These are phyloP conservation scores for Rhexocercosporidium sp. DNA, from an alignment of 2,329 filamentous ascomycete species.

Conservation along the genomic window DNA sequence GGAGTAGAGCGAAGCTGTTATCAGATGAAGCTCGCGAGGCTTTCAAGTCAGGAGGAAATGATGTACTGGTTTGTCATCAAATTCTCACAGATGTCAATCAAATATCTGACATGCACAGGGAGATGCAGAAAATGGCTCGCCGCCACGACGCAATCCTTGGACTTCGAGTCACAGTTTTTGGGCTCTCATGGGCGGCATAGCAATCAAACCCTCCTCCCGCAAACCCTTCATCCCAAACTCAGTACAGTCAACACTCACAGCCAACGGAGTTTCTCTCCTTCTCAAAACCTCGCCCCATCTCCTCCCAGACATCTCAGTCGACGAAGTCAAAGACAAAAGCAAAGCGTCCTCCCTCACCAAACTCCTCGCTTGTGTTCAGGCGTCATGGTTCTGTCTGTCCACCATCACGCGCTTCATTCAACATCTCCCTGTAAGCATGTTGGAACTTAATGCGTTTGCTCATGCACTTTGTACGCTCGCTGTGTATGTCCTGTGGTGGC, in stretches of 20 bases:
- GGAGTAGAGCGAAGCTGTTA: not conserved
- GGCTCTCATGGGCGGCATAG: not conserved
- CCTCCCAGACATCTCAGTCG: not conserved
- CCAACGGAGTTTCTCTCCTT: not conserved
- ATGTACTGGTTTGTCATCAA: not conserved
- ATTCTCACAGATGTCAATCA: no score
- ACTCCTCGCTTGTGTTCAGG: conserved; percentile 1
- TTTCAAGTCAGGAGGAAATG: not conserved
- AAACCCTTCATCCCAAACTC: not conserved
- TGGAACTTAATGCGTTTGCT: conserved; percentile 2
- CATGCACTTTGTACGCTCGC: not conserved
- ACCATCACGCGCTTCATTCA: not conserved
- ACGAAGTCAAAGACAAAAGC: conserved; percentile 7
- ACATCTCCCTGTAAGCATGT: not conserved
- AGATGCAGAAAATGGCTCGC: not conserved
- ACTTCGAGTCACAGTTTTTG: not conserved
- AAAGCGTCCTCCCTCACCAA: not conserved
- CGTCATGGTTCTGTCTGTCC: not conserved
- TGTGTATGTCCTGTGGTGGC: not conserved
- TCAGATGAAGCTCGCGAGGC: not conserved
- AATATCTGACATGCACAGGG: not conserved
- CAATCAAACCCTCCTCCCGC: not conserved
- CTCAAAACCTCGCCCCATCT: not conserved
- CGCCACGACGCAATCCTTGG: not conserved
- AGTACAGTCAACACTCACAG: not conserved